These are phyloP conservation scores for Thalassia testudinum DNA, from an alignment of 116 monocot species.

Conservation along the genomic window DNA sequence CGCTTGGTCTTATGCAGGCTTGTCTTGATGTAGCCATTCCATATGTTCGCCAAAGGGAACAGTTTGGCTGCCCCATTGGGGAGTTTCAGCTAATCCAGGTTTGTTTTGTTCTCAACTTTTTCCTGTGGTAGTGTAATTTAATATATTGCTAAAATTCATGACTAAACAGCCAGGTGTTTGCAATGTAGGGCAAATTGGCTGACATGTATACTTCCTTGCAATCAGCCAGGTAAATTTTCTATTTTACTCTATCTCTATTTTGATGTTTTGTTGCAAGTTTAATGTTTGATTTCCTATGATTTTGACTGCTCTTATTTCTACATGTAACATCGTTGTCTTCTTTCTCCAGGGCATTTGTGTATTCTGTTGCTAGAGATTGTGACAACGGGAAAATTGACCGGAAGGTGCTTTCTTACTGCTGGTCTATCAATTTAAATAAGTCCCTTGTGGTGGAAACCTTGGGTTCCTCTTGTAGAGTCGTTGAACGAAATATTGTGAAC, in stretches of 20 bases:
- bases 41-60: slow-evolving; percentile 86
- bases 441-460: too few relatives aligned
- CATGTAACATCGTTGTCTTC: too few relatives aligned
- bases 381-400: slow-evolving; percentile 31
- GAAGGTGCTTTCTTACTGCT: slow-evolving; percentile 12
- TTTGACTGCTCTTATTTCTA: slow-evolving; percentile 4
- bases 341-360: slow-evolving; percentile 26
- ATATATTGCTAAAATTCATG: too few relatives aligned
- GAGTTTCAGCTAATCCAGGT: slow-evolving; percentile 98
- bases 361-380: slow-evolving; percentile 37
- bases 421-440: too few relatives aligned
- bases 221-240: slow-evolving; percentile 20
- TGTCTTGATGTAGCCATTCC: slow-evolving; percentile 82
- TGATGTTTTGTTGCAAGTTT: background rate
- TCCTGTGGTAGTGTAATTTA: too few relatives aligned
- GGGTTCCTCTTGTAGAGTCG: too few relatives aligned
- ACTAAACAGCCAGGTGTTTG: too few relatives aligned
- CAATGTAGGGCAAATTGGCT: slow-evolving; percentile 29
- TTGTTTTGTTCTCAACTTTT: background rate
- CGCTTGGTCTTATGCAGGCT: slow-evolving; percentile 94
- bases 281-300: background rate
- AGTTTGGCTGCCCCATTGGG: slow-evolving; percentile 90
- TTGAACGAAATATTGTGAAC: too few relatives aligned
- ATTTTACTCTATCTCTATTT: background rate
- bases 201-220: slow-evolving; percentile 43